Percentiles rank a stretch among this genome's conserved stretches.
These are phyloP conservation scores for Cucumis cinereus DNA, from an alignment of 306 rosid genomes.

Conservation along the genomic window DNA sequence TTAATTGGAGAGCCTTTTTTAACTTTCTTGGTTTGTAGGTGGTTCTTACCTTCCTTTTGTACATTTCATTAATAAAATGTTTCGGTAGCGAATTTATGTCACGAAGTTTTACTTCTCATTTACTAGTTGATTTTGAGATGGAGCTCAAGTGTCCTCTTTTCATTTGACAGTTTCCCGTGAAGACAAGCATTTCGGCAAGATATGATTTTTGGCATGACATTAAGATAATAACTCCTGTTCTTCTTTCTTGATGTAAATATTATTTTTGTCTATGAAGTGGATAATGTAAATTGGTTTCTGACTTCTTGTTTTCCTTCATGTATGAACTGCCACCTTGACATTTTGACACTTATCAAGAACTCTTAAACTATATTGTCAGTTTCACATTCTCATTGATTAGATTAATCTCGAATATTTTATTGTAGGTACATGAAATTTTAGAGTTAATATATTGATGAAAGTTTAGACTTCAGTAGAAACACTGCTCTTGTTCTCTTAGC, in stretches of 20 bases:
- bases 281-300: not conserved
- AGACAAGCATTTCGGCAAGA: not conserved
- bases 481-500: not conserved
- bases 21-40: not conserved
- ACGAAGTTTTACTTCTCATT: not conserved
- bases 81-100: not conserved
- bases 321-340: not conserved
- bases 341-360: not conserved
- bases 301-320: not conserved
- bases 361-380: not conserved
- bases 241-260: not conserved
- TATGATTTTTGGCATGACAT: not conserved
- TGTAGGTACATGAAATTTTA: not conserved
- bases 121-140: not conserved
- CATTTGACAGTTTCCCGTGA: not conserved
- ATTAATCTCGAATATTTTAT: not conserved
- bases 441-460: not conserved
- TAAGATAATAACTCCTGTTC: not conserved
- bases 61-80: not conserved
- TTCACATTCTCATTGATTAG: not conserved
- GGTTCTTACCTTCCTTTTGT: not conserved
- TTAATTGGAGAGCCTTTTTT: not conserved
- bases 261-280: not conserved
- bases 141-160: not conserved
- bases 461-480: not conserved